Evolutionary conservation across 805 yeast species (phyloP).

Genomic region (Tetrapisispora phaffii): DNA sequence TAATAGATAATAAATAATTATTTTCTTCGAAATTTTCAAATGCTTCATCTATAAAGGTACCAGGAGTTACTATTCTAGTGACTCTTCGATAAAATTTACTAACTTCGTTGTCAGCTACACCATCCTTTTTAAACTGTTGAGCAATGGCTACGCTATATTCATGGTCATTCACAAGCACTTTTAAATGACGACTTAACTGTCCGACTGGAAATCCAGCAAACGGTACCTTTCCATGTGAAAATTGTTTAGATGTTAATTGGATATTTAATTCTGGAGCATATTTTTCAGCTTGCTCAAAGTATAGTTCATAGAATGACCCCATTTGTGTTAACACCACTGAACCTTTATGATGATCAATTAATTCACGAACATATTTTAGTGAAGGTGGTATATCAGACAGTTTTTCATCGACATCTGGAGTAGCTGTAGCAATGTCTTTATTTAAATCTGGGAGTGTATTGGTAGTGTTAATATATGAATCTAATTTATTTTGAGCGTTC

Average conservation of each 20-base stretch:
- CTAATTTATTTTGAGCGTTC: not conserved
- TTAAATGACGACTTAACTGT: constrained; percentile 63
- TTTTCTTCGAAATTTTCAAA: constrained; percentile 64
- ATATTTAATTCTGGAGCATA: constrained; percentile 64
- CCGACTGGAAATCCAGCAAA: constrained; percentile 88
- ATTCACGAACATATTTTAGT: constrained; percentile 29
- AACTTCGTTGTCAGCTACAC: constrained; percentile 25
- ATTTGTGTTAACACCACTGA: constrained; percentile 68
- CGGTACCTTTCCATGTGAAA: constrained; percentile 40
- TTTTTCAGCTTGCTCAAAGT: constrained; percentile 76
- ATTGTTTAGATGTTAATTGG: constrained; percentile 50
- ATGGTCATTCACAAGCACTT: constrained; percentile 58
- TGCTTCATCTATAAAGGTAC: constrained; percentile 81
- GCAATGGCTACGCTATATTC: constrained; percentile 70
- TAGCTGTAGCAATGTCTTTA: not conserved
- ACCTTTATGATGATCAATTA: constrained; percentile 38
- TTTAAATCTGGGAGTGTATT: not conserved
- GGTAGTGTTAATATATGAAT: no score
- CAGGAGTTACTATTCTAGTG: constrained; percentile 79
- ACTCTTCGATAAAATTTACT: constrained; percentile 54
- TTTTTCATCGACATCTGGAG: not conserved
- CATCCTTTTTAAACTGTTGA: constrained; percentile 45
- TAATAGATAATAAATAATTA: constrained; percentile 59
- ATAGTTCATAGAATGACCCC: constrained; percentile 80
- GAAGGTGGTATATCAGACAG: constrained; percentile 26